Percentiles rank a stretch among this genome's conserved stretches.
Conservation (phyloP, 2,329 filamentous ascomycete species). For the Aspergillus sp. region DNA sequence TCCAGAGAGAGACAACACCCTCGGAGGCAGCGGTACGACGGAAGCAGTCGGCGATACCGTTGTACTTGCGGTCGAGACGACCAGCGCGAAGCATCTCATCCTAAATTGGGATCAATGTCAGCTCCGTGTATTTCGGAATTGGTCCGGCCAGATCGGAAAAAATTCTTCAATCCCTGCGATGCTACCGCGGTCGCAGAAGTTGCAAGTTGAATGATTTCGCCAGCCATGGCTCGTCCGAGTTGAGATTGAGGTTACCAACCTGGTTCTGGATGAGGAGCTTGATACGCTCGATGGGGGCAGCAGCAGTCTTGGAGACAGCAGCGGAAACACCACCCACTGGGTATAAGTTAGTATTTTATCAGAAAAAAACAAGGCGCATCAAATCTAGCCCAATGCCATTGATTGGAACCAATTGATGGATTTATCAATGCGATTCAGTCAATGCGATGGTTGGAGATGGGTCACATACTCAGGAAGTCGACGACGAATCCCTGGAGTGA, state of each 20-base stretch:
- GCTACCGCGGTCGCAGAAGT: not conserved
- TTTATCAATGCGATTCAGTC: constrained; percentile 4
- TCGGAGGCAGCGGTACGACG: constrained; percentile 82
- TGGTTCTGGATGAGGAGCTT: constrained; percentile 99
- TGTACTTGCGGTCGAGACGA: constrained; percentile 97
- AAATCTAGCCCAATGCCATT: not conserved
- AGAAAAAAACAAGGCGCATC: not conserved
- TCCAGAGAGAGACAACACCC: constrained; percentile 94
- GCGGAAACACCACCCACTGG: constrained; percentile 99
- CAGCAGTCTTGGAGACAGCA: constrained; percentile 99
- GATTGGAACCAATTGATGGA: constrained; percentile 9
- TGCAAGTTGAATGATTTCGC: not conserved
- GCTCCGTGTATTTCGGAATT: not conserved
- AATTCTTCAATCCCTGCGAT: constrained; percentile 10
- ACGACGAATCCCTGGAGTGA: constrained; percentile 80
- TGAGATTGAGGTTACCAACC: constrained; percentile 58
- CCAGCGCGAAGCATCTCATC: constrained; percentile 99
- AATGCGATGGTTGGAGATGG: constrained; percentile 5
- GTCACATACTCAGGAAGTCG: constrained; percentile 95
- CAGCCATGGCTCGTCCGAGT: not conserved
- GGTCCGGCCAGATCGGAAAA: not conserved
- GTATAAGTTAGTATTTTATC: constrained; percentile 45
- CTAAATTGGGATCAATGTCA: constrained; percentile 48
- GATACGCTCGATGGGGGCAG: constrained; percentile 99
- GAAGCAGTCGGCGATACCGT: constrained; percentile 95